Percentiles rank a stretch among this genome's conserved stretches.
phyloP scores from a whole-genome alignment of 2,329 filamentous ascomycete species.

The Aspergillus aculeatus region DNA sequence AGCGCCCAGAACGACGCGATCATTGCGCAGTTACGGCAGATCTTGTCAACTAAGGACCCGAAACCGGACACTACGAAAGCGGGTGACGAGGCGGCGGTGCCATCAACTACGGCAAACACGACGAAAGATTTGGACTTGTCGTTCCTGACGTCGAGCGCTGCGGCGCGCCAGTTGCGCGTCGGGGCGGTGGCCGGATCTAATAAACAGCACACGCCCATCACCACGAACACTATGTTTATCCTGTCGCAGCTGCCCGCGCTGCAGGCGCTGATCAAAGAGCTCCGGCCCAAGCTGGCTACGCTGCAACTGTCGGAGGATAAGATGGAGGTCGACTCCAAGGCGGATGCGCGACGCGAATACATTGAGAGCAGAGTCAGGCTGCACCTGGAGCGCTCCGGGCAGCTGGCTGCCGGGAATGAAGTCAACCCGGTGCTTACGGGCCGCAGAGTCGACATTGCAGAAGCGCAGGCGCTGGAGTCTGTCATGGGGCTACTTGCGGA shows the following conservation, averaged over 20 bases:
- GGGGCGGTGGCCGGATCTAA: conserved; percentile 37
- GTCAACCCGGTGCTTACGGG: conserved; percentile 37
- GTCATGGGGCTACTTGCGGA: conserved; percentile 39
- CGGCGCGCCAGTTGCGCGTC: conserved; percentile 49
- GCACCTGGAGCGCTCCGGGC: conserved; percentile 64
- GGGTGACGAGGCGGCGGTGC: conserved; percentile 13
- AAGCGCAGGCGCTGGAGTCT: conserved; percentile 44
- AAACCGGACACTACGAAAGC: conserved; percentile 17
- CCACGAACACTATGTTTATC: conserved; percentile 63
- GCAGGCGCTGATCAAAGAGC: conserved; percentile 64
- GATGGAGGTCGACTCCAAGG: conserved; percentile 53
- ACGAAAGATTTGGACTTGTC: conserved; percentile 46
- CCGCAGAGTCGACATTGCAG: conserved; percentile 39
- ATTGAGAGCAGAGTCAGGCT: conserved; percentile 76
- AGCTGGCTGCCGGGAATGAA: conserved; percentile 35
- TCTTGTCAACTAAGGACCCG: conserved; percentile 46
- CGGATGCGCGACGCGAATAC: conserved; percentile 73
- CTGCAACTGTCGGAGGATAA: conserved; percentile 39
- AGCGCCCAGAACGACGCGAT: conserved; percentile 69
- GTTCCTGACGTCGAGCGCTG: conserved; percentile 54
- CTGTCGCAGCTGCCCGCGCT: conserved; percentile 80
- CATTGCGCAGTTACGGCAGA: conserved; percentile 61
- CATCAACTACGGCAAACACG: conserved; percentile 18
- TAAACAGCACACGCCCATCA: conserved; percentile 39
- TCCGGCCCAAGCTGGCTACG: conserved; percentile 63